phyloP scores from a whole-genome alignment of 495 filamentous ascomycete genomes.

The Staphylotrichum longicolle region DNA sequence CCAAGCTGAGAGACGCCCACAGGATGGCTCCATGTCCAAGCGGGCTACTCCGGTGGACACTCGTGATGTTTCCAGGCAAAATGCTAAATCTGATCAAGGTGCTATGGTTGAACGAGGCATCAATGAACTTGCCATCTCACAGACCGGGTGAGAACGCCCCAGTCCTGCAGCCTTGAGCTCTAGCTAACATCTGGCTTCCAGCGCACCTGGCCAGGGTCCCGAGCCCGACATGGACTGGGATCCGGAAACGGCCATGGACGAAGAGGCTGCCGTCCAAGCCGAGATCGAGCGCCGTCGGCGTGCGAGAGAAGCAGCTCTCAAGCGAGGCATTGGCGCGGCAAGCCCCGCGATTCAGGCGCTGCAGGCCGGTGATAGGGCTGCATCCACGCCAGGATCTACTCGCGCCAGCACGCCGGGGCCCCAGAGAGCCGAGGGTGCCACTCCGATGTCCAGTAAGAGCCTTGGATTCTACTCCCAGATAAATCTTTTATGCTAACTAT shows the following conservation, averaged over 20 bases:
- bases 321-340: conserved; percentile 67
- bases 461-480: neutral
- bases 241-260: conserved; percentile 61
- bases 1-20: conserved; percentile 44
- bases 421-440: conserved; percentile 39
- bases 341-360: conserved; percentile 78
- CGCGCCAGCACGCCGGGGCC: conserved; percentile 39
- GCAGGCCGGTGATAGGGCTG: conserved; percentile 57
- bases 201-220: conserved; percentile 17
- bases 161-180: neutral
- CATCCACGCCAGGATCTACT: conserved; percentile 54
- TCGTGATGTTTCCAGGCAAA: conserved; percentile 49
- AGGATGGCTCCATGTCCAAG: conserved; percentile 35
- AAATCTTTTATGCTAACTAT: conserved; percentile 13
- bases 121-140: conserved; percentile 28
- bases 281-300: conserved; percentile 84
- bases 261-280: conserved; percentile 53
- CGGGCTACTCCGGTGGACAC: conserved; percentile 34
- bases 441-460: conserved; percentile 43
- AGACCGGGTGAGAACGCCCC: conserved; percentile 21
- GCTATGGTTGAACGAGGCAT: conserved; percentile 56
- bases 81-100: conserved; percentile 64
- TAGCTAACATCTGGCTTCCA: neutral
- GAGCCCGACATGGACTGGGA: conserved; percentile 42
- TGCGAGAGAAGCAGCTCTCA: conserved; percentile 82